A percentile compares a stretch with the other conserved stretches of the same genome.
Evolutionary conservation across 306 rosid genomes (phyloP).

Genomic region (Rosa lucieae): DNA sequence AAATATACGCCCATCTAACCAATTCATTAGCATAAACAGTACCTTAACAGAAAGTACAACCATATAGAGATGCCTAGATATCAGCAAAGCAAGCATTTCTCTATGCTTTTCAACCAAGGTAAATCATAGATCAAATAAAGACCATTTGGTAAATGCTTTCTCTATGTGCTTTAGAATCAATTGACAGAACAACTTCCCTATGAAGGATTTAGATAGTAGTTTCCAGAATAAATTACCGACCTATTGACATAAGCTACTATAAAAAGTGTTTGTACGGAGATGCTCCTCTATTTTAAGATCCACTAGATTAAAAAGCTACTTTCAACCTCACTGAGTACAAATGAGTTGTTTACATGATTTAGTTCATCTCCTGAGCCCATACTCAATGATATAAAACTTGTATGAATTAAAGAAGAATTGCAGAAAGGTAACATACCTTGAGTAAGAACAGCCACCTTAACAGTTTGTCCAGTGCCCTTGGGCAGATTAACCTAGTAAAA

Average conservation of each 20-base stretch:
- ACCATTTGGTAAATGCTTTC: not conserved
- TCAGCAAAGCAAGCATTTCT: not conserved
- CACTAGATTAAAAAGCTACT: slow-evolving; percentile 1
- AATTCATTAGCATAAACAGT: not conserved
- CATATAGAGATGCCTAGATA: not conserved
- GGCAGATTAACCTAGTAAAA: slow-evolving; percentile 81
- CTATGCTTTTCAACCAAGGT: not conserved
- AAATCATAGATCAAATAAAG: not conserved
- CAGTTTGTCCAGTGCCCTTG: slow-evolving; percentile 92
- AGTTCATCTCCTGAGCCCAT: not conserved
- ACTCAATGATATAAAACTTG: not conserved
- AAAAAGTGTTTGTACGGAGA: not conserved
- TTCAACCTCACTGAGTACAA: not conserved
- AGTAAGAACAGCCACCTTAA: slow-evolving; percentile 95
- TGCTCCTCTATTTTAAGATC: not conserved
- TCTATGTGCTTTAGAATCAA: not conserved
- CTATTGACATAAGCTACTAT: not conserved
- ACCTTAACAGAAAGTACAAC: not conserved
- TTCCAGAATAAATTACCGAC: not conserved
- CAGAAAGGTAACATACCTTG: slow-evolving; percentile 61
- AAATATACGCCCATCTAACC: not conserved
- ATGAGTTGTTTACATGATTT: not conserved
- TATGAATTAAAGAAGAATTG: not conserved
- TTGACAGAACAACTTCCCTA: not conserved
- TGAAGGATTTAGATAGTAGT: not conserved